Evolutionary conservation across 116 monocot genomes (phyloP), one percentile per base, ranked within the genome.

Genomic region (Cymodocea nodosa): DNA sequence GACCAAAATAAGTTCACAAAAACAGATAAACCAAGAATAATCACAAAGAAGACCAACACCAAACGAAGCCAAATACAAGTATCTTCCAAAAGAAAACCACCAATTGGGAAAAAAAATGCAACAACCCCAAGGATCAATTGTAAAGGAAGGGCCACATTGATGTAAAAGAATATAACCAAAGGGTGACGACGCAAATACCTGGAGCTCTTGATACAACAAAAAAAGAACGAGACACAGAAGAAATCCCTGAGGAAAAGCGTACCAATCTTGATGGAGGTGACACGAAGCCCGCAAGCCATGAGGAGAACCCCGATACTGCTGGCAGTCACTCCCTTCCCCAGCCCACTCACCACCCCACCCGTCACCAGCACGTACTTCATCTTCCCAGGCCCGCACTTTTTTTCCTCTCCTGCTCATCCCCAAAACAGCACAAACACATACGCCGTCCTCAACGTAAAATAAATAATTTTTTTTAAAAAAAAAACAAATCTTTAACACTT

Each of bases 351-450:
- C 64, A 89, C 89, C 56, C 94, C 94, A 17, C 89, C 94, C 6
- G 94, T 94, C 36, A 94, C 94, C 65, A 94, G 36, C 15, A 94
- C 94, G 69, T 94, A 89, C 83, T 89, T 94, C 94, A 94, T 89
- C 78, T 66, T 59, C 55, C 25, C 52, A 70, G 24, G 30, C 19
- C n/a, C 56, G 19, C 62, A 18, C 37, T 8, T 19, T 37, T 19
- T 15, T 34, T 11, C 30, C 16, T 36, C 62, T 18, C 7, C 18
- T 62, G 44, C 44, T 3, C 44, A 35, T 36, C 36, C 39, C 36
- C 35, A 62, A n/a, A 62, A 39, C 16, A 6, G 37, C 39, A 37
- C 19, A 36, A 61, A 61, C 35, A 36, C 44, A 44, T 44, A 44
- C 11, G 44, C 1, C 9, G 44, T 8, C 44, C 44, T 30, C 30